Base-by-base conservation (phyloP, 106 monocot species). In the Acorus calamus region DNA sequence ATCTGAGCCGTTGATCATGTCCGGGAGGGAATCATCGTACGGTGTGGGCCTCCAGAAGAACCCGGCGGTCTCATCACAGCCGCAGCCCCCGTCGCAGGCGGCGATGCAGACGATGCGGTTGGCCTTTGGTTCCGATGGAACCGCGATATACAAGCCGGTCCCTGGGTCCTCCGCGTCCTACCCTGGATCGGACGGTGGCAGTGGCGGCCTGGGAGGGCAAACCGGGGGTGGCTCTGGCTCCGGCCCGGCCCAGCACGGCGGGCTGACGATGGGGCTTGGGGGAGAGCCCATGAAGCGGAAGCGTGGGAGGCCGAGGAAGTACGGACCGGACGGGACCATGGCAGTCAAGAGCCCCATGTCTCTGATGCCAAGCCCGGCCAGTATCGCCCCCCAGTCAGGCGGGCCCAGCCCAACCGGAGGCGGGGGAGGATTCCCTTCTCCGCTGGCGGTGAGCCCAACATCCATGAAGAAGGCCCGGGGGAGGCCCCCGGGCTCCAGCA, bases 251-350 rank as follows among this genome's bases (percentile, higher is more conserved):
- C 13, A 66, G 46, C 55, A 69, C 14, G 28, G 60, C 65, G 73
- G 49, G 77, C 66, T 60, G 4, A 54, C 70, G 5, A 74, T 76
- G 60, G 77, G 77, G 5, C 68, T 85, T 14, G 76, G 52, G 49
- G 79, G 79, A 4, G 85, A 86, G 48, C 71, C 76, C n/a, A 9
- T 81, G 13, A 94, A 84, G 54, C 70, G 78, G 63, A 94, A 94
- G 78, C 79, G 94, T 8, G 94, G 94, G 42, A 71, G 94, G 53
- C 94, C 94, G 52, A 84, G 94, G 73, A 94, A 94, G 68, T 94
- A 92, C 55, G 89, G 89, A 14, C 73, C 94, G 0, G 89, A 89
- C 56, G 89, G 93, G 6, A 46, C 77, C 62, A 89, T 86, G 86
- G 65, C 92, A 8, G 77, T 83, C 49, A 71, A 79, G 46, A 55